Evolutionary conservation across 805 yeast species (phyloP), one percentile per base, ranked within the genome.

Genomic region (Metschnikowia matae): DNA sequence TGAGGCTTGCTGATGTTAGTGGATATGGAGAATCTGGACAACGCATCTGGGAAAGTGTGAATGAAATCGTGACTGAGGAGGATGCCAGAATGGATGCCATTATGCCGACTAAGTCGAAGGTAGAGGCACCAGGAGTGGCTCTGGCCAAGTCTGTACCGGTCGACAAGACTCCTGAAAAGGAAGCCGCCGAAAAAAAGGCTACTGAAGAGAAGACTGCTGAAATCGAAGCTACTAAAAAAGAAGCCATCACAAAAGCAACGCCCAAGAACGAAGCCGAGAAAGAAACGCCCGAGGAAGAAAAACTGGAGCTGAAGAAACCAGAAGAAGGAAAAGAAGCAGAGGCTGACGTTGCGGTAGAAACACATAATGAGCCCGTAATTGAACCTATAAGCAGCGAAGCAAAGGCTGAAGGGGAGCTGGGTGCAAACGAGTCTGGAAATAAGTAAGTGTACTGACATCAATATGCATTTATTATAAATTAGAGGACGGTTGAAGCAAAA

Each of bases 21-120:
- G 87, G 87, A 0, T 80, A 81, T 52, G 83, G 83, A 0, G 79
- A 80, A 51, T 75, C 83, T 1, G 87, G 85, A 0, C 84, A 80
- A 48, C 79, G 79, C 1, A 71, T 83, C 29, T 81, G 84, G 83
- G 85, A 81, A 54, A 75, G 77, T 49, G 81, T 82, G 7, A 80
- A 81, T 58, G 66, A 77, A 2, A 63, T 81, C 38, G 70, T 77
- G 1, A 78, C 82, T 0, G 71, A 72, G 6, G 83, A 79, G 51
- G 83, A 79, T 50, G 55, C 66, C 1, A 63, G 63, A 48, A 77
- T 78, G 82, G 80, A 74, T 45, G 67, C 67, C 43, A 59, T 67
- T 1, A 77, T 77, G 81, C 37, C 20, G 21, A 33, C 45, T 18
- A 20, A 37, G 40, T 15, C n/a, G 49, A 54, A 44, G 50, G 37